Conservation (phyloP, 192 early-diverging fungal genomes). For the Coemansia sp. region DNA sequence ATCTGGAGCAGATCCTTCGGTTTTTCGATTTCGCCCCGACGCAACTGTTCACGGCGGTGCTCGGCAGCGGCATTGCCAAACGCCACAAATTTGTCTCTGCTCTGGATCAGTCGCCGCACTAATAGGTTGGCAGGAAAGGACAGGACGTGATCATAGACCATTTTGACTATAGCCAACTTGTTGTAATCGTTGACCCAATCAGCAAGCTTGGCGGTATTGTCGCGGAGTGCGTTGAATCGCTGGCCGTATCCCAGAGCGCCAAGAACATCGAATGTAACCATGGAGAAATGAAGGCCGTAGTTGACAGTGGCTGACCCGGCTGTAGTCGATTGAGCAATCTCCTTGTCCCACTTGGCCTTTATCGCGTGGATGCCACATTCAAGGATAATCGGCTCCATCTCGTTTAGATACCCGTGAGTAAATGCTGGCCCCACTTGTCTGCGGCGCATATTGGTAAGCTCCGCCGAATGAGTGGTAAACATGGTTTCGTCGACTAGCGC, state of each 20-base stretch:
- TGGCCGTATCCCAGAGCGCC: slow-evolving; percentile 39
- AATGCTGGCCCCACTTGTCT: slow-evolving; percentile 36
- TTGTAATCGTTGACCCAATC: slow-evolving; percentile 28
- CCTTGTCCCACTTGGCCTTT: slow-evolving; percentile 30
- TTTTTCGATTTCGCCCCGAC: slow-evolving; percentile 17
- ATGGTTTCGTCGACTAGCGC: slow-evolving; percentile 23
- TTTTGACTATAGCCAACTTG: too few species aligned
- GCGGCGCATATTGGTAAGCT: slow-evolving; percentile 19
- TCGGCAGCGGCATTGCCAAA: slow-evolving; percentile 16
- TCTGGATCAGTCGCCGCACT: slow-evolving; percentile 8
- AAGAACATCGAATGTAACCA: slow-evolving; percentile 34
- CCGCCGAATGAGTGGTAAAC: slow-evolving; percentile 28
- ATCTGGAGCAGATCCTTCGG: slow-evolving; percentile 50
- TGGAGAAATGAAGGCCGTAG: slow-evolving; percentile 29
- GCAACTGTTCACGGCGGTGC: slow-evolving; percentile 12
- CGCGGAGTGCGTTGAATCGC: slow-evolving; percentile 27
- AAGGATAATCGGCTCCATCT: slow-evolving; percentile 35
- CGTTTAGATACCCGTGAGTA: slow-evolving; percentile 20
- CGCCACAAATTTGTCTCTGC: slow-evolving; percentile 24
- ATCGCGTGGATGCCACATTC: slow-evolving; percentile 33
- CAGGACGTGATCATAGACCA: slow-evolving; percentile 4
- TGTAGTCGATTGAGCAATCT: neutral
- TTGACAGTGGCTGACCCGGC: slow-evolving; percentile 15
- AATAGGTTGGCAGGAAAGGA: slow-evolving; percentile 15
- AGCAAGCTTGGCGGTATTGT: slow-evolving; percentile 17